These are phyloP conservation scores for Ceratocystiopsis brevicomis DNA, from an alignment of 2,329 filamentous ascomycete genomes.

Conservation along the genomic window DNA sequence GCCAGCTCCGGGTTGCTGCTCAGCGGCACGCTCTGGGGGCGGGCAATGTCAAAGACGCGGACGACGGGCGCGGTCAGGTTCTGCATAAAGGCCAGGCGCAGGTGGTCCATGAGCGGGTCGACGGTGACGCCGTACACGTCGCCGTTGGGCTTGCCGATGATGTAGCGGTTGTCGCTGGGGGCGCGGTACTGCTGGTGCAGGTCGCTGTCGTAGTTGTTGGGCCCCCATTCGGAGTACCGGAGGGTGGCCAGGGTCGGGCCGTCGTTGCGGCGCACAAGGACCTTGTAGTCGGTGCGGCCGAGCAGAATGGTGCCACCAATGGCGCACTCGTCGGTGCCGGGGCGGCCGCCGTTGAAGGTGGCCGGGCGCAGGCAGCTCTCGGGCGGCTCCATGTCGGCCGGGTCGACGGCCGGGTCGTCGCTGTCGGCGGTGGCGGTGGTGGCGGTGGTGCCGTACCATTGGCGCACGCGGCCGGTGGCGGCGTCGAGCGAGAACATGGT, in stretches of 20 bases:
- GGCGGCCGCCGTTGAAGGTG: conserved; percentile 34
- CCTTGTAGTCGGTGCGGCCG: conserved; percentile 74
- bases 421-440: conserved; percentile 17
- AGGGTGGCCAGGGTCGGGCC: conserved; percentile 69
- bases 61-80: conserved; percentile 62
- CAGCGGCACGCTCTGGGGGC: conserved; percentile 42
- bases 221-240: conserved; percentile 84
- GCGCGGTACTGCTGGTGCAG: conserved; percentile 63
- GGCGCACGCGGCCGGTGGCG: conserved; percentile 61
- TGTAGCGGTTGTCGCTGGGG: conserved; percentile 73
- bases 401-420: conserved; percentile 26
- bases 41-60: conserved; percentile 73
- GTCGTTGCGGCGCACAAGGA: conserved; percentile 61
- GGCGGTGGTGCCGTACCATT: conserved; percentile 52
- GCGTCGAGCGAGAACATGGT: conserved; percentile 81
- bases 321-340: conserved; percentile 55
- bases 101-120: conserved; percentile 19
- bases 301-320: conserved; percentile 65
- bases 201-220: conserved; percentile 80
- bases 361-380: conserved; percentile 59
- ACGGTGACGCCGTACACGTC: conserved; percentile 65
- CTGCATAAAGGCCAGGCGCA: conserved; percentile 43
- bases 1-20: conserved; percentile 60
- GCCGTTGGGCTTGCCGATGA: conserved; percentile 74
- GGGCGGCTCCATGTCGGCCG: conserved; percentile 32